Evolutionary conservation across 331 rosid genomes (phyloP).

Genomic region (Acacia pycnantha): DNA sequence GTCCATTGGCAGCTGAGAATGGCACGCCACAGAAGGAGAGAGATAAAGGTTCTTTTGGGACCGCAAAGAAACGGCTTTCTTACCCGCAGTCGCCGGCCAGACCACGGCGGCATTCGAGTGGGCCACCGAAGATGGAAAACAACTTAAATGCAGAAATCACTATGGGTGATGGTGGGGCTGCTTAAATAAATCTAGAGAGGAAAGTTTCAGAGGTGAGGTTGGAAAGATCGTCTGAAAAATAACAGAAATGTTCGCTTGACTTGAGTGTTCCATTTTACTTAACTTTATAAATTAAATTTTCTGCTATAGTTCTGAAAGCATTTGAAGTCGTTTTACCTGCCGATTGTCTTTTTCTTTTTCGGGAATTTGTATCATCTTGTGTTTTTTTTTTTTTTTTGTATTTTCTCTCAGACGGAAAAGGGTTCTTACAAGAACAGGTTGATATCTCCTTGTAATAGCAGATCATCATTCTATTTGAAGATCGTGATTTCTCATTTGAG

Average conservation of each 20-base stretch:
- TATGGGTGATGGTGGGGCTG: slow-evolving; percentile 40
- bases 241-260: slow-evolving; percentile 33
- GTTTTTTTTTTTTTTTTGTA: not conserved
- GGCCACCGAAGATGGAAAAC: slow-evolving; percentile 80
- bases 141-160: slow-evolving; percentile 47
- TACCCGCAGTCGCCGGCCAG: slow-evolving; percentile 79
- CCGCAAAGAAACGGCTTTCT: slow-evolving; percentile 78
- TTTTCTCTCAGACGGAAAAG: slow-evolving; percentile 20
- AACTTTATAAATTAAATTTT: slow-evolving; percentile 9
- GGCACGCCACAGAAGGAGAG: slow-evolving; percentile 62
- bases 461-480: slow-evolving; percentile 16
- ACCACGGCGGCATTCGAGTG: slow-evolving; percentile 73
- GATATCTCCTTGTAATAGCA: slow-evolving; percentile 7
- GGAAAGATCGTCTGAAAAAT: slow-evolving; percentile 25
- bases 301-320: slow-evolving; percentile 34
- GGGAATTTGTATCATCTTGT: not conserved
- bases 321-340: slow-evolving; percentile 34
- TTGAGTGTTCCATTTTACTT: slow-evolving; percentile 46
- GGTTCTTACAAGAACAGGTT: slow-evolving; percentile 16
- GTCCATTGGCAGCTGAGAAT: slow-evolving; percentile 66
- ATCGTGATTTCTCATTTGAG: slow-evolving; percentile 28
- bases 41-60: slow-evolving; percentile 45
- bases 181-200: slow-evolving; percentile 35
- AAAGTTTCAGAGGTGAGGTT: slow-evolving; percentile 34
- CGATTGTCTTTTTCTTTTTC: not conserved